Conservation (phyloP, 2,329 filamentous ascomycete genomes). For the Neonectria coccinea region DNA sequence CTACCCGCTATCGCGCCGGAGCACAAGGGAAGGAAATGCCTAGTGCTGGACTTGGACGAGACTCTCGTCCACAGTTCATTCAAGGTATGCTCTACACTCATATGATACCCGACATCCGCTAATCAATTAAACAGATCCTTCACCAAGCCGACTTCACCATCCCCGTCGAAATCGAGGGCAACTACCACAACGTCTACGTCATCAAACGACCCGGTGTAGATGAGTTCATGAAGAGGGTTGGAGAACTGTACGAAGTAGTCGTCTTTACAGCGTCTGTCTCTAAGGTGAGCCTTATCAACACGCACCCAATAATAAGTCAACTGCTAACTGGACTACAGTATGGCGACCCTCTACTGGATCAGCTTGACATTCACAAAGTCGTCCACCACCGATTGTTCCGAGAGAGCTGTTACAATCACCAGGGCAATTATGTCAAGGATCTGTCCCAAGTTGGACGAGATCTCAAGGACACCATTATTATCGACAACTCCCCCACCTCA, state of each 20-base stretch:
- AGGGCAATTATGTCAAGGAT: conserved; percentile 99
- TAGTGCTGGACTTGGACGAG: conserved; percentile 95
- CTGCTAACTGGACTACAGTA: conserved; percentile 69
- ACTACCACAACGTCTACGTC: conserved; percentile 99
- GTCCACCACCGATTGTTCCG: conserved; percentile 96
- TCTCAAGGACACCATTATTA: conserved; percentile 97
- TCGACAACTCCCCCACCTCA: conserved; percentile 98
- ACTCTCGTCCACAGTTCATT: conserved; percentile 98
- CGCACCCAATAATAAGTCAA: neutral
- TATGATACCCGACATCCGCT: conserved; percentile 28
- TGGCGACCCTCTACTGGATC: conserved; percentile 93
- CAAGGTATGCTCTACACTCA: conserved; percentile 73
- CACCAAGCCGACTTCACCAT: conserved; percentile 99
- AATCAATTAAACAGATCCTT: conserved; percentile 74
- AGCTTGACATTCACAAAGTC: conserved; percentile 96
- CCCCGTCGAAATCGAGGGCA: conserved; percentile 97
- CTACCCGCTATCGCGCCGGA: conserved; percentile 85
- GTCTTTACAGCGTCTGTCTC: conserved; percentile 99
- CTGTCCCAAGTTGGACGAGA: conserved; percentile 96
- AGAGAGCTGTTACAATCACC: conserved; percentile 99
- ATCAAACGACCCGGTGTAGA: conserved; percentile 99
- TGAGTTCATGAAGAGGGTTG: conserved; percentile 98
- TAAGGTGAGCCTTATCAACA: conserved; percentile 70
- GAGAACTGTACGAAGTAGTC: conserved; percentile 97
- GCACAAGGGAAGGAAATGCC: conserved; percentile 88